These are phyloP conservation scores for Tephrocybe sp. DNA, from an alignment of 768 basidiomycete species.

Conservation along the genomic window DNA sequence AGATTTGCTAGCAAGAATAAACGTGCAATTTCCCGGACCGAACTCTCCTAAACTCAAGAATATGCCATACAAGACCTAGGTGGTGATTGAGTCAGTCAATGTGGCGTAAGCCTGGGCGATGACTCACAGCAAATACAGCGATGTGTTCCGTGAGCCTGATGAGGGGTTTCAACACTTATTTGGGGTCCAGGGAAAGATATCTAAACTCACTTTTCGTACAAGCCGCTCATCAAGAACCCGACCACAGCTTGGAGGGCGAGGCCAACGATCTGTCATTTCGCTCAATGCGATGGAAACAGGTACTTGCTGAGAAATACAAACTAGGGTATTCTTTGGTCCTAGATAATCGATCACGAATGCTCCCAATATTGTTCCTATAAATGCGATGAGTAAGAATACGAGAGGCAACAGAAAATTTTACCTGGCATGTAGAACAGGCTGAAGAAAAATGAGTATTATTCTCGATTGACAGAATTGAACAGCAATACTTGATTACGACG, in stretches of 20 bases:
- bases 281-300: not conserved
- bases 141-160: slow-evolving; percentile 57
- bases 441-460: not conserved
- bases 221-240: slow-evolving; percentile 89
- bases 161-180: not conserved
- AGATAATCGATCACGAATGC: slow-evolving; percentile 75
- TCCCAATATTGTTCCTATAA: slow-evolving; percentile 66
- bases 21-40: slow-evolving; percentile 80
- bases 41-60: slow-evolving; percentile 89
- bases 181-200: not conserved
- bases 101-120: not conserved
- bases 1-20: slow-evolving; percentile 76
- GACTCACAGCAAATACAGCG: slow-evolving; percentile 67
- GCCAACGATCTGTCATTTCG: slow-evolving; percentile 58
- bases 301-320: slow-evolving; percentile 21
- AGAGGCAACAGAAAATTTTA: not conserved
- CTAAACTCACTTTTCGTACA: slow-evolving; percentile 50
- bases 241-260: slow-evolving; percentile 70
- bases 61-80: slow-evolving; percentile 80
- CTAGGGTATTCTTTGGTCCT: slow-evolving; percentile 76
- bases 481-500: slow-evolving; percentile 74
- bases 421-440: slow-evolving; percentile 44
- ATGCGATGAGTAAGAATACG: slow-evolving; percentile 30
- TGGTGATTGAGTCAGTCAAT: not conserved
- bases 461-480: not conserved